Conservation (phyloP, 495 filamentous ascomycete genomes). For the Penicilliopsis zonata region DNA sequence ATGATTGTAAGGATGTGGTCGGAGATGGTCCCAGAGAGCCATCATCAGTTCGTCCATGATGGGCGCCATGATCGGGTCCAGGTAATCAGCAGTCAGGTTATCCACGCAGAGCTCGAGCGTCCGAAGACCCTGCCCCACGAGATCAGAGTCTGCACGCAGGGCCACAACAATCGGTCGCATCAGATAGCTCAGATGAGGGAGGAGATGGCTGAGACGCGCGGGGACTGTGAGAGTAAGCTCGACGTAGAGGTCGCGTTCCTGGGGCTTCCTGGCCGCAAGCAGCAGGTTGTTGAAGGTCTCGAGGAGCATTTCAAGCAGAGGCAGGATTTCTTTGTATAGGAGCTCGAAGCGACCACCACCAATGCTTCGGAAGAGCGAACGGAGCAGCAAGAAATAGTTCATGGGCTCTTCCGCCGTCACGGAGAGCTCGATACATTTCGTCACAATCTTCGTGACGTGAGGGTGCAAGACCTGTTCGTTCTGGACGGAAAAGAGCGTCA, state of each 20-base stretch:
- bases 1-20: constrained; percentile 86
- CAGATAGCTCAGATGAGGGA: constrained; percentile 93
- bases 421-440: constrained; percentile 88
- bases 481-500: constrained; percentile 85
- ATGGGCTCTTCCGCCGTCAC: constrained; percentile 93
- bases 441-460: constrained; percentile 92
- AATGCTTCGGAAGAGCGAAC: constrained; percentile 90
- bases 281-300: constrained; percentile 94
- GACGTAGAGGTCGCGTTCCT: constrained; percentile 91
- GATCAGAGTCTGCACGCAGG: constrained; percentile 76
- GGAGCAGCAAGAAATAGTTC: constrained; percentile 93
- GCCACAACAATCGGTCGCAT: constrained; percentile 97
- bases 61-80: constrained; percentile 98
- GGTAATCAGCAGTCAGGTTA: constrained; percentile 92
- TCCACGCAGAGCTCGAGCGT: constrained; percentile 96
- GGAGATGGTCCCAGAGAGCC: constrained; percentile 87
- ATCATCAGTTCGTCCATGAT: constrained; percentile 98
- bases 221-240: constrained; percentile 95
- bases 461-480: constrained; percentile 94
- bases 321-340: constrained; percentile 94
- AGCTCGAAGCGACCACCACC: constrained; percentile 96
- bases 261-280: constrained; percentile 73
- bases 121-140: constrained; percentile 86
- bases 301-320: constrained; percentile 90
- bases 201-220: constrained; percentile 82